Conservation (phyloP, 768 basidiomycete species). For the Suillus bovinus region DNA sequence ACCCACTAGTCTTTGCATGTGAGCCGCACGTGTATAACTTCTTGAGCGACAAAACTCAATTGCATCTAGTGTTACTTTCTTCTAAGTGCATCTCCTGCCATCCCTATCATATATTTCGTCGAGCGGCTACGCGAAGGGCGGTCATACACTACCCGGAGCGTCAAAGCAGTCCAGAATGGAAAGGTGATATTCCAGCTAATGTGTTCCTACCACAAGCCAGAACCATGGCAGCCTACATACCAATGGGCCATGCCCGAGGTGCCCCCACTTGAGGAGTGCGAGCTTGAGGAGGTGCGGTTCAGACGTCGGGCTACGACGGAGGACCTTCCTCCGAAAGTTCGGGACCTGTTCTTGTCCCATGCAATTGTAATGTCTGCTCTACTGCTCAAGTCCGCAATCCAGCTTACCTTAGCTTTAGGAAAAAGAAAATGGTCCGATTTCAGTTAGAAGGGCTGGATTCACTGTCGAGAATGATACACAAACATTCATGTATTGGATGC, state of each 20-base stretch:
- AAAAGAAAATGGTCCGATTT: conserved; percentile 66
- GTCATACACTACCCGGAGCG: conserved; percentile 67
- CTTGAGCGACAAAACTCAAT: conserved; percentile 8
- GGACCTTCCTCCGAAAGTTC: conserved; percentile 34
- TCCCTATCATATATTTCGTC: conserved; percentile 78
- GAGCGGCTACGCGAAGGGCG: conserved; percentile 74
- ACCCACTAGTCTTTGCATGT: conserved; percentile 66
- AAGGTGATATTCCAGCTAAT: conserved; percentile 60
- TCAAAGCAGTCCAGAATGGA: conserved; percentile 61
- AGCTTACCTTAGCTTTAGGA: conserved; percentile 44
- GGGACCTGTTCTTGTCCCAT: conserved; percentile 32
- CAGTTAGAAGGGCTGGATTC: conserved; percentile 54
- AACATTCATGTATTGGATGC: conserved; percentile 78
- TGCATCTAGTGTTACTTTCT: conserved; percentile 75
- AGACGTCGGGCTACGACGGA: conserved; percentile 28
- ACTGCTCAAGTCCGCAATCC: background rate
- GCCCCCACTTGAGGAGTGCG: conserved; percentile 60
- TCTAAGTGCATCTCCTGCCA: conserved; percentile 67
- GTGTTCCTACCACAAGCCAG: conserved; percentile 82
- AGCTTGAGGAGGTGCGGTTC: conserved; percentile 51
- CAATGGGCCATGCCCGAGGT: conserved; percentile 71
- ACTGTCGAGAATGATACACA: conserved; percentile 47
- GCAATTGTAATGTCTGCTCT: conserved; percentile 22
- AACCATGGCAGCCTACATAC: conserved; percentile 69
- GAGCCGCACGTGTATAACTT: conserved; percentile 27